Percentiles rank a stretch among this genome's conserved stretches.
Conservation (phyloP, 2,329 filamentous ascomycete genomes). For the Phialophora verrucosa region DNA sequence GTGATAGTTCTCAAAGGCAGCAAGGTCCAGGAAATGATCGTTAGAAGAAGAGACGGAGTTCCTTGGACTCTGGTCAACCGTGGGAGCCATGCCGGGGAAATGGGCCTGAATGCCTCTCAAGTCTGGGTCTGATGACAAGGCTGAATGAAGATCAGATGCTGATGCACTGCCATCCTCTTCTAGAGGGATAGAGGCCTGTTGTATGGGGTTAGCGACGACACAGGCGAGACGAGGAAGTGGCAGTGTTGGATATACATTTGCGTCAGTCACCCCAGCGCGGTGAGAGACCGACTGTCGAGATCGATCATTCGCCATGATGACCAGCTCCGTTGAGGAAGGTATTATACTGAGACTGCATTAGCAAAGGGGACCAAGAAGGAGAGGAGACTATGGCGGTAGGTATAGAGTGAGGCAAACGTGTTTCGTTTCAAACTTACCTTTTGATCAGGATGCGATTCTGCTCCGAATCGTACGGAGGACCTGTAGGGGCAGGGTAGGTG, state of each 20-base stretch:
- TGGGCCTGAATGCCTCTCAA: constrained; percentile 29
- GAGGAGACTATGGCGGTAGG: not conserved
- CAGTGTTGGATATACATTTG: constrained; percentile 33
- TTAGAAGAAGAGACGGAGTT: constrained; percentile 17
- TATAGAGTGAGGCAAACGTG: constrained; percentile 10
- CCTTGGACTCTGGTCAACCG: constrained; percentile 21
- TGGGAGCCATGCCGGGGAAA: constrained; percentile 24
- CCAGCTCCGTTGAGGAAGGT: not conserved
- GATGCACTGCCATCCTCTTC: constrained; percentile 31
- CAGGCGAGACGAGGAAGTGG: constrained; percentile 12
- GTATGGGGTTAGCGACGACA: constrained; percentile 18
- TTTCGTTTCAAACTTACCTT: constrained; percentile 2
- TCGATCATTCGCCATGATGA: constrained; percentile 15
- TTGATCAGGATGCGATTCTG: not conserved
- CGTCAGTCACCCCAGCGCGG: constrained; percentile 12
- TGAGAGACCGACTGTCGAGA: constrained; percentile 18
- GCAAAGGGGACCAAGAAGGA: not conserved
- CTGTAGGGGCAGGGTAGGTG: not conserved
- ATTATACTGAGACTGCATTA: not conserved
- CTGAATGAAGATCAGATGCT: constrained; percentile 20
- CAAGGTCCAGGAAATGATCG: constrained; percentile 17
- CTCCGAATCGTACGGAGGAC: not conserved
- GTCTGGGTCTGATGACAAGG: constrained; percentile 28
- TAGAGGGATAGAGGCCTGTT: constrained; percentile 26
- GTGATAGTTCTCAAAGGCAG: constrained; percentile 18